Conservation (phyloP, 2,329 filamentous ascomycete species). For the Colletotrichum tropicale region DNA sequence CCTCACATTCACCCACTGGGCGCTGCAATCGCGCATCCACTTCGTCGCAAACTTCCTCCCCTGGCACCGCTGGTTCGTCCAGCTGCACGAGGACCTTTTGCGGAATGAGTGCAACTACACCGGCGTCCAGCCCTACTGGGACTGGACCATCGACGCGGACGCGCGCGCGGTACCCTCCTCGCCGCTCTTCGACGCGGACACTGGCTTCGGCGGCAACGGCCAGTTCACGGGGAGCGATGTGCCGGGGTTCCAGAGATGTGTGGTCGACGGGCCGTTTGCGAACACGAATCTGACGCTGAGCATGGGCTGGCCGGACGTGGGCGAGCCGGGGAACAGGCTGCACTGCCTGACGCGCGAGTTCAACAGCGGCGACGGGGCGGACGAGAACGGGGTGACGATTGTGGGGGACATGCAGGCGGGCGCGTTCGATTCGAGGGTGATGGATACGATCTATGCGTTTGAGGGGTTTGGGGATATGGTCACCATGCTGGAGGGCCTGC, state of each 20-base stretch:
- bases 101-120: constrained; percentile 33
- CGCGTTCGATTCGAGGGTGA: constrained; percentile 15
- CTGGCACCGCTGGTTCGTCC: constrained; percentile 36
- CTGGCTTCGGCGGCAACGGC: constrained; percentile 34
- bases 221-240: constrained; percentile 22
- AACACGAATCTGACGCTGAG: constrained; percentile 15
- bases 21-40: constrained; percentile 21
- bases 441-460: constrained; percentile 21
- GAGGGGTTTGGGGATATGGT: constrained; percentile 17
- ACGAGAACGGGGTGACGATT: constrained; percentile 19
- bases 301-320: constrained; percentile 23
- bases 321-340: constrained; percentile 10
- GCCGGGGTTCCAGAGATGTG: constrained; percentile 20
- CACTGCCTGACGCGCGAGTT: constrained; percentile 26
- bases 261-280: constrained; percentile 27
- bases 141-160: constrained; percentile 29
- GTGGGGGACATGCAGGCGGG: constrained; percentile 22
- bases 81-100: constrained; percentile 33
- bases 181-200: constrained; percentile 32
- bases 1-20: constrained; percentile 20
- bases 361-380: constrained; percentile 4
- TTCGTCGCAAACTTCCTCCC: constrained; percentile 35
- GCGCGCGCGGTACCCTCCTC: constrained; percentile 22
- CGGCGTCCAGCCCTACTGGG: constrained; percentile 37
- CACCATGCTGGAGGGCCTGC: constrained; percentile 21